Conservation (phyloP, 2,329 filamentous ascomycete species). For the Saccharata proteae region DNA sequence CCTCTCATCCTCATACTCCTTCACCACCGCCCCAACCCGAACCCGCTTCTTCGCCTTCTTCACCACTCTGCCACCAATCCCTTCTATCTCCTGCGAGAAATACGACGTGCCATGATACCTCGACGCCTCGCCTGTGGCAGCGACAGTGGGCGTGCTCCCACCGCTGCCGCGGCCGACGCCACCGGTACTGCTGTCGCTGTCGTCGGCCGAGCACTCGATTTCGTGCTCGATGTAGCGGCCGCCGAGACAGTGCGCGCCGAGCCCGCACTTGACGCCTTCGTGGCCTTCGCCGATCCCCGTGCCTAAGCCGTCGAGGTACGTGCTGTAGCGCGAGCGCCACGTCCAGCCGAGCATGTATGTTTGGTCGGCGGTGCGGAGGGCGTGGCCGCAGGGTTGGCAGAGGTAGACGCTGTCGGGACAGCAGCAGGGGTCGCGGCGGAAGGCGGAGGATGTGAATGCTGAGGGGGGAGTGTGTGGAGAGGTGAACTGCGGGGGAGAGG, state of each 20-base stretch:
- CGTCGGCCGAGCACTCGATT: constrained; percentile 20
- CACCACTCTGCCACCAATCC: constrained; percentile 79
- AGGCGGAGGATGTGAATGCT: constrained; percentile 36
- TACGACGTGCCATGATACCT: constrained; percentile 58
- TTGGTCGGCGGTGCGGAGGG: constrained; percentile 48
- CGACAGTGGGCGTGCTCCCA: constrained; percentile 18
- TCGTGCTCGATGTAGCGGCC: constrained; percentile 70
- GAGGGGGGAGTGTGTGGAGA: constrained; percentile 7
- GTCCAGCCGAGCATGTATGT: constrained; percentile 63
- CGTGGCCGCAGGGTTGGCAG: constrained; percentile 70
- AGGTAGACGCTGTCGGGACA: constrained; percentile 62
- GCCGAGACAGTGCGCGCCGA: constrained; percentile 63
- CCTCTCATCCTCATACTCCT: constrained; percentile 59
- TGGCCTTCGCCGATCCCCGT: constrained; percentile 82
- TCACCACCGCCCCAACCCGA: constrained; percentile 69
- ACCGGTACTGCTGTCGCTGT: constrained; percentile 2
- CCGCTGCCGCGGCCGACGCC: constrained; percentile 4
- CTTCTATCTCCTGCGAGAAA: constrained; percentile 76
- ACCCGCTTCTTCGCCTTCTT: constrained; percentile 77
- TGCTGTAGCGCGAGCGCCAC: constrained; percentile 75
- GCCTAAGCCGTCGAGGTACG: constrained; percentile 66
- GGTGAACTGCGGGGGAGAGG: constrained; percentile 4
- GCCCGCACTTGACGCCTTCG: constrained; percentile 77
- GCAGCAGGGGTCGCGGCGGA: constrained; percentile 44
- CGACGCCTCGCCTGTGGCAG: constrained; percentile 24